Conservation (phyloP, 768 basidiomycete genomes). For the Flagelloscypha sp. region DNA sequence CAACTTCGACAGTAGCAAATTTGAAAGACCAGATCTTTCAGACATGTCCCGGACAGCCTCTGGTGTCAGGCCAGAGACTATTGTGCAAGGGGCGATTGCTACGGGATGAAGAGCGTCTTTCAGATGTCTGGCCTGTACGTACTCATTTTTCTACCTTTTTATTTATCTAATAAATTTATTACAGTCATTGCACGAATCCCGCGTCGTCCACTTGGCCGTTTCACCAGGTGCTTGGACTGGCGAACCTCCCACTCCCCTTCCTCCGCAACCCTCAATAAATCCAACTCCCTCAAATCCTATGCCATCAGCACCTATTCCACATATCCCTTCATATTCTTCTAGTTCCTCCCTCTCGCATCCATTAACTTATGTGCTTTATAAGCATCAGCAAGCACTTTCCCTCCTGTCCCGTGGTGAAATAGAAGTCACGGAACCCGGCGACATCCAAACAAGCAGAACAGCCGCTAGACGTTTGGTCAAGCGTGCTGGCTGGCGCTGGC, state of each 20-base stretch:
- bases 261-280: conserved; percentile 5
- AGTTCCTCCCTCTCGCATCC: conserved; percentile 14
- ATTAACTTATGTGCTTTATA: conserved; percentile 29
- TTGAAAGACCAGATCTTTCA: conserved; percentile 60
- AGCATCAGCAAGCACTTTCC: conserved; percentile 37
- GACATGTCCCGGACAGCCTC: conserved; percentile 56
- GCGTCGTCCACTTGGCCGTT: conserved; percentile 69
- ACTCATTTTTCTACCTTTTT: background rate
- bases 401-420: conserved; percentile 18
- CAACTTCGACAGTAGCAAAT: conserved; percentile 44
- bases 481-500: conserved; percentile 40
- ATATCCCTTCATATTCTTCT: conserved; percentile 8
- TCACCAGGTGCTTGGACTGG: conserved; percentile 69
- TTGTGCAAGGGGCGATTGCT: conserved; percentile 70
- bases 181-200: conserved; percentile 49
- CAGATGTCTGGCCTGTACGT: conserved; percentile 63
- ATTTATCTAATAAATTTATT: conserved; percentile 5
- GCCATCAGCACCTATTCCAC: conserved; percentile 1
- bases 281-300: conserved; percentile 3
- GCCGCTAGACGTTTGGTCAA: conserved; percentile 28
- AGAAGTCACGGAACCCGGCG: conserved; percentile 6
- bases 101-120: conserved; percentile 54
- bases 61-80: conserved; percentile 63
- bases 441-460: conserved; percentile 12
- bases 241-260: conserved; percentile 32